Base-by-base conservation (phyloP, 1,139 yeast species). In the Scheffersomyces segobiensis region DNA sequence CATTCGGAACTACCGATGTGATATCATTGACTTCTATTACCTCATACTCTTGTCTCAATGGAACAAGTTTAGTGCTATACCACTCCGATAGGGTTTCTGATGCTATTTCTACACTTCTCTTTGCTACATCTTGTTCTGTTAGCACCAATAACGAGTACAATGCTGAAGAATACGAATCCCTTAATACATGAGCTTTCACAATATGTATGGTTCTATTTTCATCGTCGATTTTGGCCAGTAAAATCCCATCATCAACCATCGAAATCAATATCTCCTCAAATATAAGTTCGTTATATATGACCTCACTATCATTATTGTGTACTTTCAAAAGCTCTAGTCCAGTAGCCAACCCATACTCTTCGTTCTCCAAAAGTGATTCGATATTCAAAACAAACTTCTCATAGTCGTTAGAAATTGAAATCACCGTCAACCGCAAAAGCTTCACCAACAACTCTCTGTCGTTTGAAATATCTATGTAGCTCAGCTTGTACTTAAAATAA, bases 101-200 rank as follows among this genome's bases (percentile, higher is more conserved):
- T 1, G 74, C 74, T 21, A 49, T 53, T 5, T 56, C 58, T 51
- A 72, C 59, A 12, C 70, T 67, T 46, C 69, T 59, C 12, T 54
- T 61, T n/a, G 60, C 47, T 10, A 75, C 64, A 53, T 74, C 78
- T 3, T 57, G 60, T 55, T 67, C 70, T 7, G 59, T 55, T 47
- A 78, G 60, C 17, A 74, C 71, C 49, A 61, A 52, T 26, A 76
- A 59, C 14, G 55, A 48, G 51, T 73, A 68, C 24, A 63, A 58
- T 5, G 58, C 60, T 1, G 67, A 61, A 59, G 75, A 74, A 60
- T 66, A 77, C 19, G 77, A 69, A 61, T 79, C 82, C 53, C 82
- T 65, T 18, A 71, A 58, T 8, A 64, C 62, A 8, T 55, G 51
- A 24, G 71, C 63, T 21, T 63, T 67, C 5, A 61, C 57, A 5